Evolutionary conservation across 2,329 filamentous ascomycete genomes (phyloP).

Genomic region (Neonectria ditissima): DNA sequence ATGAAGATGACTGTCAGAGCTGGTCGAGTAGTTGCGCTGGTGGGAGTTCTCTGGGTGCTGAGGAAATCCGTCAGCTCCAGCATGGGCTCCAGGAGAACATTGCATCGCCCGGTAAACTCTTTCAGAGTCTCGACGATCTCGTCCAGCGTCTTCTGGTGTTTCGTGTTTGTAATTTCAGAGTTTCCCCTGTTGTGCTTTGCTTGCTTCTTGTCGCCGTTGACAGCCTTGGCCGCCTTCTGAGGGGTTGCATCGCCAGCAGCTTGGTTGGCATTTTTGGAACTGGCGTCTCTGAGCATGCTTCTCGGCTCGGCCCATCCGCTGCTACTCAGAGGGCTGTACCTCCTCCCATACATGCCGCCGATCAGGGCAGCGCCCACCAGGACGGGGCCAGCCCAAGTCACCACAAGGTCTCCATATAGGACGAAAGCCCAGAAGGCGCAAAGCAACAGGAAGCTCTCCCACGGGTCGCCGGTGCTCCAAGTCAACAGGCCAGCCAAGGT

Average conservation of each 20-base stretch:
- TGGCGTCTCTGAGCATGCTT: conserved; percentile 47
- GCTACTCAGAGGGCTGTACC: conserved; percentile 90
- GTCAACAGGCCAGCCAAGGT: conserved; percentile 86
- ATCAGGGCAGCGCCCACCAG: conserved; percentile 84
- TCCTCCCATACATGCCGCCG: conserved; percentile 89
- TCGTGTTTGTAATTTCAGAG: conserved; percentile 73
- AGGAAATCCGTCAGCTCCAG: conserved; percentile 92
- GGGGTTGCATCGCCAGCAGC: conserved; percentile 36
- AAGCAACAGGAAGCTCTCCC: conserved; percentile 95
- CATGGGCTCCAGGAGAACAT: conserved; percentile 90
- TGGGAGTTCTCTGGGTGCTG: conserved; percentile 89
- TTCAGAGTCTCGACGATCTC: conserved; percentile 96
- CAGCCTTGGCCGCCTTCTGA: conserved; percentile 40
- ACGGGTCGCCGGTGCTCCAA: conserved; percentile 94
- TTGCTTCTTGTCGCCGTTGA: conserved; percentile 44
- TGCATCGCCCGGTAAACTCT: conserved; percentile 90
- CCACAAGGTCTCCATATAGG: conserved; percentile 86
- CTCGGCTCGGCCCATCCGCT: conserved; percentile 75
- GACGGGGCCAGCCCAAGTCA: conserved; percentile 85
- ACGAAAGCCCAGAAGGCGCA: conserved; percentile 86
- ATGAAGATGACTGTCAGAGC: conserved; percentile 91
- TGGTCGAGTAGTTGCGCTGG: conserved; percentile 89
- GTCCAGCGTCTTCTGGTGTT: conserved; percentile 93
- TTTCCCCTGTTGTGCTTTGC: conserved; percentile 57
- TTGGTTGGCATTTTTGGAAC: conserved; percentile 33